Percentiles rank a stretch among this genome's conserved stretches.
Evolutionary conservation across 2,329 filamentous ascomycete species (phyloP).

Genomic region (Aureobasidium lini): DNA sequence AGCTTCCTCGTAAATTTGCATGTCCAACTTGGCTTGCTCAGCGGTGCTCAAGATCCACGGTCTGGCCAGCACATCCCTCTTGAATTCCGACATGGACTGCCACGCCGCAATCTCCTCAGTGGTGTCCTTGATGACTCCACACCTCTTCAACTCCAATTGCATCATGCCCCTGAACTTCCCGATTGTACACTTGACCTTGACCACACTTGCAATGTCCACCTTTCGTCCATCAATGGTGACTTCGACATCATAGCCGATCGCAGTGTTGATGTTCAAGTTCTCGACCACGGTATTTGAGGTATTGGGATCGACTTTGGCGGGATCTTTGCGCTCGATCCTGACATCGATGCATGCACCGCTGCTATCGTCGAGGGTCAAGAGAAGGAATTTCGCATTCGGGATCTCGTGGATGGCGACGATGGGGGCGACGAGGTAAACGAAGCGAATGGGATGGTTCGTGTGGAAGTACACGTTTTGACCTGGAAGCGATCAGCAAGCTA

Average conservation of each 20-base stretch:
- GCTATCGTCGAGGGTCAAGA: slow-evolving; percentile 54
- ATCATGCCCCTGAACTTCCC: slow-evolving; percentile 35
- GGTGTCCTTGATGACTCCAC: slow-evolving; percentile 43
- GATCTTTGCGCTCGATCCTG: slow-evolving; percentile 37
- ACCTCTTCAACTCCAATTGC: slow-evolving; percentile 49
- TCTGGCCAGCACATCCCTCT: slow-evolving; percentile 40
- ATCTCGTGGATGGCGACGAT: slow-evolving; percentile 38
- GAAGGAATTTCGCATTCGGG: slow-evolving; percentile 31
- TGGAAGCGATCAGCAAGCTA: too few relatives aligned
- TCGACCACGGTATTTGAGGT: slow-evolving; percentile 30
- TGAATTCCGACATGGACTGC: slow-evolving; percentile 43
- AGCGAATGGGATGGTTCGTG: slow-evolving; percentile 47
- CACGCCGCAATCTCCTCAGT: slow-evolving; percentile 49
- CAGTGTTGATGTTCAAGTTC: slow-evolving; percentile 32
- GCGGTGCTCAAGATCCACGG: slow-evolving; percentile 46
- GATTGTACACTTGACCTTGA: slow-evolving; percentile 53
- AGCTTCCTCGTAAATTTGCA: slow-evolving; percentile 26
- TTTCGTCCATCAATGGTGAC: slow-evolving; percentile 31
- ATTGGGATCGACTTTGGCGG: slow-evolving; percentile 19
- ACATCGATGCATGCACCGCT: slow-evolving; percentile 53
- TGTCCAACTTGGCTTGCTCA: slow-evolving; percentile 38
- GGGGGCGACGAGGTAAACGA: slow-evolving; percentile 37
- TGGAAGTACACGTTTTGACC: slow-evolving; percentile 51
- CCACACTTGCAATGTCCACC: slow-evolving; percentile 41
- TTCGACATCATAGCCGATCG: slow-evolving; percentile 34